These are phyloP conservation scores for Penicillium nucicola DNA, from an alignment of 495 filamentous ascomycete genomes.

Conservation along the genomic window DNA sequence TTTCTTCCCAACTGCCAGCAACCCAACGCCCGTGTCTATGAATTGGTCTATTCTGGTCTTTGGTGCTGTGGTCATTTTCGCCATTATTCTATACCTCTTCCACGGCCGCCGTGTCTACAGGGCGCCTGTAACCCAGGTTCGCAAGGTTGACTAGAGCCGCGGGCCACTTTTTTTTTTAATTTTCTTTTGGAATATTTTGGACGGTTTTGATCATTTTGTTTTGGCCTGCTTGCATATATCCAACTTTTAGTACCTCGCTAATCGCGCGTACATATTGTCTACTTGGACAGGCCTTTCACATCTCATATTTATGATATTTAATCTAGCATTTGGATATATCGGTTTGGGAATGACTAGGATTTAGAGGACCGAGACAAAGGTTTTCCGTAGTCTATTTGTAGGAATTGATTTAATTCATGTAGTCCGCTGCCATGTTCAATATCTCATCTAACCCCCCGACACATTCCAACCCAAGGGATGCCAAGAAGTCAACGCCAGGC, in stretches of 20 bases:
- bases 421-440: slow-evolving; percentile 21
- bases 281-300: slow-evolving; percentile 6
- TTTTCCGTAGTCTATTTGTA: too few relatives aligned
- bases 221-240: neutral
- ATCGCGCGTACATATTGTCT: neutral
- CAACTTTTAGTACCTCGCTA: neutral
- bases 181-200: neutral
- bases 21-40: slow-evolving; percentile 34
- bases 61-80: slow-evolving; percentile 41
- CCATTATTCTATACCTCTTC: slow-evolving; percentile 38
- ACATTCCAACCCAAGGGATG: slow-evolving; percentile 15
- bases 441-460: slow-evolving; percentile 25
- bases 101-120: slow-evolving; percentile 40
- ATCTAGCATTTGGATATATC: slow-evolving; percentile 6
- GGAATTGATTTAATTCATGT: slow-evolving; percentile 12
- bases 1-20: slow-evolving; percentile 41
- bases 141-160: slow-evolving; percentile 14
- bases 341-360: neutral
- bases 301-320: slow-evolving; percentile 8
- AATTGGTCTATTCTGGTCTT: slow-evolving; percentile 43
- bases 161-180: neutral
- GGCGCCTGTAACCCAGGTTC: slow-evolving; percentile 35
- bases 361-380: neutral
- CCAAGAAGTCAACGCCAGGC: slow-evolving; percentile 5
- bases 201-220: neutral